A percentile compares a stretch with the other conserved stretches of the same genome.
Conservation (phyloP, 495 filamentous ascomycete species). For the Evernia prunastri region DNA sequence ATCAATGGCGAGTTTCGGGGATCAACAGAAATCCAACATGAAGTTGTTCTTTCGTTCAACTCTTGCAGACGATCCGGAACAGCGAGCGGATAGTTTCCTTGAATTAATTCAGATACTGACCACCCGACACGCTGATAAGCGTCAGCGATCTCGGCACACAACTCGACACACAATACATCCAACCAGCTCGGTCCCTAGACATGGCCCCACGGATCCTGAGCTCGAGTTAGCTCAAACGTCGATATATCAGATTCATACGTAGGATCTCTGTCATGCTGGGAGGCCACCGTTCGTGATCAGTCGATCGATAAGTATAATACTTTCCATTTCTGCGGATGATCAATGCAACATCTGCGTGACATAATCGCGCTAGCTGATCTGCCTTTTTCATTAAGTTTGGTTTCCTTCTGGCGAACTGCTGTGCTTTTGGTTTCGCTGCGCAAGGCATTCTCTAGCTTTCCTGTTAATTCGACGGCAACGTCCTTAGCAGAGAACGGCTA, state of each 20-base stretch:
- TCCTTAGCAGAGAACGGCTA: not conserved
- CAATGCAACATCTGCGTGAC: slow-evolving; percentile 22
- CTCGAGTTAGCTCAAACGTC: slow-evolving; percentile 16
- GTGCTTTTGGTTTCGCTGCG: slow-evolving; percentile 17
- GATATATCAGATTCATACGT: slow-evolving; percentile 19
- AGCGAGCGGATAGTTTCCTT: too few species aligned
- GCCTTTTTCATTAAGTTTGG: slow-evolving; percentile 22
- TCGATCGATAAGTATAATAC: slow-evolving; percentile 25
- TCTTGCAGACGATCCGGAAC: too few species aligned
- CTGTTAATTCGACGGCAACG: not conserved
- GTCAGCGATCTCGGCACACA: too few species aligned
- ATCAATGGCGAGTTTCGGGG: too few species aligned
- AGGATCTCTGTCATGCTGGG: slow-evolving; percentile 21
- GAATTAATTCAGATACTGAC: too few species aligned
- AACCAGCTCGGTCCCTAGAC: too few species aligned
- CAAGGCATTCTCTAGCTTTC: slow-evolving; percentile 11
- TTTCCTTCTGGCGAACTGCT: slow-evolving; percentile 26
- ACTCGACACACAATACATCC: too few species aligned
- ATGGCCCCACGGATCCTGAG: slow-evolving; percentile 21
- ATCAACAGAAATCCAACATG: too few species aligned
- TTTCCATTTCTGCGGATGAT: slow-evolving; percentile 25
- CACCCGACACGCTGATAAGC: too few species aligned
- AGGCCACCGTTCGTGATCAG: slow-evolving; percentile 20
- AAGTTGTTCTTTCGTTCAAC: too few species aligned
- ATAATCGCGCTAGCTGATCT: slow-evolving; percentile 23